Evolutionary conservation across 2,329 filamentous ascomycete genomes (phyloP).

Genomic region (Fusarium chlamydosporum): DNA sequence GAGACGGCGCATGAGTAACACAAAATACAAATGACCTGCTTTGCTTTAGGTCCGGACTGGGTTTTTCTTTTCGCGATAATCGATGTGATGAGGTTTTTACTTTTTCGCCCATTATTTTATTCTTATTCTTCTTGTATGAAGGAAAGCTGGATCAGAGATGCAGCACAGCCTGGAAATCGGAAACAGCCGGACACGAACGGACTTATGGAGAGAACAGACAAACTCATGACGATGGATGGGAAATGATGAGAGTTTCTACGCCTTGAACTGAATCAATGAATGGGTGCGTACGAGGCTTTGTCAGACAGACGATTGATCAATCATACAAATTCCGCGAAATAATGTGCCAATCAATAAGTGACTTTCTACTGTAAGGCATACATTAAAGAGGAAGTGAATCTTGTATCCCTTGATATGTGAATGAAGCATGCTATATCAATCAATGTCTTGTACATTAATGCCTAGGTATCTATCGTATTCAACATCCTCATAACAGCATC

Average conservation of each 20-base stretch:
- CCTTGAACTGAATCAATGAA: constrained; percentile 28
- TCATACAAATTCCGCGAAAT: constrained; percentile 38
- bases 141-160: constrained; percentile 36
- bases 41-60: constrained; percentile 24
- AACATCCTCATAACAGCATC: constrained; percentile 19
- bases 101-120: constrained; percentile 23
- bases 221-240: constrained; percentile 22
- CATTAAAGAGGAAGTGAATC: too few relatives aligned
- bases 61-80: constrained; percentile 28
- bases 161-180: constrained; percentile 31
- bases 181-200: constrained; percentile 18
- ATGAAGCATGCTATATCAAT: not conserved
- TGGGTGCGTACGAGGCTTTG: constrained; percentile 31
- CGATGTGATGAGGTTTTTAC: constrained; percentile 22
- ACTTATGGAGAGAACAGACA: constrained; percentile 16
- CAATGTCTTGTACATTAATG: constrained; percentile 11
- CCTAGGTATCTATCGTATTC: constrained; percentile 24
- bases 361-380: not conserved
- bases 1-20: constrained; percentile 32
- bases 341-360: not conserved
- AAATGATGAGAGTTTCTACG: constrained; percentile 29
- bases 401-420: too few relatives aligned
- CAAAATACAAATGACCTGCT: constrained; percentile 21
- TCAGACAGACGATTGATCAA: constrained; percentile 36
- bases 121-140: constrained; percentile 43